Base-by-base conservation (phyloP, 106 monocot species). In the Chionographis japonica region DNA sequence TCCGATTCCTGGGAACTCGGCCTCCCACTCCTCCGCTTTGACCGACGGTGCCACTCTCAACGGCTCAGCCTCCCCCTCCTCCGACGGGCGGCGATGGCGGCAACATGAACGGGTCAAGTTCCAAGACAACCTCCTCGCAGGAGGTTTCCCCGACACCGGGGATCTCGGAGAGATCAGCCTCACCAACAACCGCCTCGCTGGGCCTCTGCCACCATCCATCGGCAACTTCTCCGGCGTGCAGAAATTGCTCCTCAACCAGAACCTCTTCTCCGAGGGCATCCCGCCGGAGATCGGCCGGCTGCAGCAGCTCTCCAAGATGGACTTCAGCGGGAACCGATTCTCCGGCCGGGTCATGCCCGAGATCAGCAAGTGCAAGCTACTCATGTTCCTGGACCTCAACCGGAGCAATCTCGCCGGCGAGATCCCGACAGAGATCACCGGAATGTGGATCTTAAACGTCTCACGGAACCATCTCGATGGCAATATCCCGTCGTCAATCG, bases 141-240 rank as follows among this genome's bases (percentile, higher is more conserved):
- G 82, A 9, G n/a, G 3, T 1, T 77, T 82, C 52, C 82, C 82
- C 10, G 56, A 73, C 52, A 56, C 60, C n/a, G n/a, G n/a, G n/a
- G n/a, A n/a, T n/a, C 70, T 83, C 8, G 83, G 83, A 5, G 78
- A 83, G 77, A 74, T 83, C 39, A 74, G 66, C 62, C 70, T 83
- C 40, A 74, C 78, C 39, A 83, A 83, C 74, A 83, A 83, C 63
- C 58, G 63, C 3, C 70, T 83, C 11, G 52, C 70, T 2, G 83
- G 83, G 1, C 46, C 57, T 19, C 74, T 83, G 3, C 83, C 83
- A 41, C 40, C 69, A 1, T 68, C 77, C 13, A 70, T 83, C 50
- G 77, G 77, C 12, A 78, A 74, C 60, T 77, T 60, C 54, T 73
- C 82, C 39, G 77, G 74, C 3, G 37, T 83, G 17, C 73, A 78